Percentiles rank a stretch among this genome's conserved stretches.
These are phyloP conservation scores for Tetrahymena borealis DNA, from an alignment of 73 alveolate species.

Conservation along the genomic window DNA sequence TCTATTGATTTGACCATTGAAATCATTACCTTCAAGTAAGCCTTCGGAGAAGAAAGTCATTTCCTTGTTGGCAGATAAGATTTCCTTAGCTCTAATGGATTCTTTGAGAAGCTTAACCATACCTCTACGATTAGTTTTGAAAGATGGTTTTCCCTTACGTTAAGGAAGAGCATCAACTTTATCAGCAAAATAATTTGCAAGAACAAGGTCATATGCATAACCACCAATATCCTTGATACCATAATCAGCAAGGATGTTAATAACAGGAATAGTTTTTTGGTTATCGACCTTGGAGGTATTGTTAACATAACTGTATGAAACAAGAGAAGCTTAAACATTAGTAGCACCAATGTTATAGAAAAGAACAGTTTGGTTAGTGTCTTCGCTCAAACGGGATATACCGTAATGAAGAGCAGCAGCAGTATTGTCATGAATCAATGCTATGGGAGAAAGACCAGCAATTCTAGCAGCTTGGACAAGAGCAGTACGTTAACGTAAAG, in stretches of 20 bases:
- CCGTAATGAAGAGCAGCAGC: conserved; percentile 93
- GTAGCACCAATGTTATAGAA: conserved; percentile 93
- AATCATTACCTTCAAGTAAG: conserved; percentile 66
- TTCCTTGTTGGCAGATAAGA: conserved; percentile 90
- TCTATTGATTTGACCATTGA: conserved; percentile 62
- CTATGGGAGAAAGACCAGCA: conserved; percentile 79
- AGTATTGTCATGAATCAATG: conserved; percentile 81
- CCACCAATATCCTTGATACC: conserved; percentile 53
- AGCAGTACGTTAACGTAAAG: conserved; percentile 50
- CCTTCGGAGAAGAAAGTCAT: conserved; percentile 67
- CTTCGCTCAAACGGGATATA: conserved; percentile 60
- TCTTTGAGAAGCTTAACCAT: conserved; percentile 55
- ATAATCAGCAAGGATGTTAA: conserved; percentile 49
- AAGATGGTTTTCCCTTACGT: conserved; percentile 27
- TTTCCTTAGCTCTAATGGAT: conserved; percentile 67
- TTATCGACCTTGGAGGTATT: background rate
- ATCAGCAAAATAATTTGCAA: conserved; percentile 45
- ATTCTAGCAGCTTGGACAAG: conserved; percentile 61
- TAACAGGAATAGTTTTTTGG: conserved; percentile 21
- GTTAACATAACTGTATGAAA: conserved; percentile 47
- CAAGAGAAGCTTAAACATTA: conserved; percentile 76
- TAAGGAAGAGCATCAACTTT: conserved; percentile 26
- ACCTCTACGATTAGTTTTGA: conserved; percentile 46
- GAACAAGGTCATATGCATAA: conserved; percentile 32
- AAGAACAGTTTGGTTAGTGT: conserved; percentile 43